phyloP scores from a whole-genome alignment of 345 rosid species.

The Heritiera littoralis region DNA sequence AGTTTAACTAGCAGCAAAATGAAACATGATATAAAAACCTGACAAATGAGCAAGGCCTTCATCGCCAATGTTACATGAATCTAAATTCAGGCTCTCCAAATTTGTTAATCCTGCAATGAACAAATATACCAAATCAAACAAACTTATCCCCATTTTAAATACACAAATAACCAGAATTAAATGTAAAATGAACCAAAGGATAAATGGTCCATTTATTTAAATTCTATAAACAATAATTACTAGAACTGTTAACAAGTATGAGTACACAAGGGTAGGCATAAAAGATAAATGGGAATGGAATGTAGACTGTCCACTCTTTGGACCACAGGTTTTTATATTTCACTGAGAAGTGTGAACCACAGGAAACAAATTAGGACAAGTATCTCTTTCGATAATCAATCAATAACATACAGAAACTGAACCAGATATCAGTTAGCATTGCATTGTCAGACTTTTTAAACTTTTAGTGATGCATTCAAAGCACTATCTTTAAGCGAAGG shows the following conservation, averaged over 20 bases:
- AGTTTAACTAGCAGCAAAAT: background rate
- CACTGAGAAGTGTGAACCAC: background rate
- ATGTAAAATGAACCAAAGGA: background rate
- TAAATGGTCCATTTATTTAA: background rate
- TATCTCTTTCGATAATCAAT: background rate
- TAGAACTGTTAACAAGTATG: background rate
- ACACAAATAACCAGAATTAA: background rate
- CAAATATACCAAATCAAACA: background rate
- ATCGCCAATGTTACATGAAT: constrained; percentile 55
- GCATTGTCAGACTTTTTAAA: background rate
- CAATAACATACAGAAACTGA: background rate
- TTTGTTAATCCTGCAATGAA: constrained; percentile 48
- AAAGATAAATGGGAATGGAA: background rate
- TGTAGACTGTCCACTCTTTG: background rate
- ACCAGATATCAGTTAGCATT: background rate
- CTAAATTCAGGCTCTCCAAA: constrained; percentile 73
- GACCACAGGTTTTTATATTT: background rate
- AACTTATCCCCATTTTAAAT: background rate
- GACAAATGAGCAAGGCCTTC: constrained; percentile 51
- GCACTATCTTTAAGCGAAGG: background rate
- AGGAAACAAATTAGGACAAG: background rate
- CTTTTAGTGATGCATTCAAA: background rate
- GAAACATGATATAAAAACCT: constrained; percentile 33
- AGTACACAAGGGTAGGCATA: background rate
- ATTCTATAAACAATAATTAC: background rate